Evolutionary conservation across 768 basidiomycete species (phyloP).

Genomic region (Auriscalpium microsporum): DNA sequence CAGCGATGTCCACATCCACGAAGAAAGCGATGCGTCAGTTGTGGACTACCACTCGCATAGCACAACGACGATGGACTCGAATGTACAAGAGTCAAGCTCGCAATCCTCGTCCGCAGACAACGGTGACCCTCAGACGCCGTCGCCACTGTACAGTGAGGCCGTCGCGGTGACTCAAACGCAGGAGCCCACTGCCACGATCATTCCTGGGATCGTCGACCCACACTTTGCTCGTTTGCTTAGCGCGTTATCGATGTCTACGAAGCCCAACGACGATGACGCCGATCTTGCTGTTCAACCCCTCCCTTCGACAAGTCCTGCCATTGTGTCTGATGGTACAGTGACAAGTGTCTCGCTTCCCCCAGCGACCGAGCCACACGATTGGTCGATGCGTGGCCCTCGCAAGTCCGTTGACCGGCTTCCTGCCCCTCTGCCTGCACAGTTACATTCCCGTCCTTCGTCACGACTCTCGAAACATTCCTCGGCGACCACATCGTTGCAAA

Average conservation of each 20-base stretch:
- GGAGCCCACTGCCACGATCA: conserved; percentile 20
- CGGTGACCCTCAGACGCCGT: conserved; percentile 54
- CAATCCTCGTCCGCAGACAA: conserved; percentile 56
- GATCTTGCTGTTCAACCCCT: not conserved
- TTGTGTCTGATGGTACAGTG: not conserved
- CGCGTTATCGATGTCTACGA: conserved; percentile 50
- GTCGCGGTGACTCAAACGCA: conserved; percentile 25
- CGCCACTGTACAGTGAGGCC: conserved; percentile 45
- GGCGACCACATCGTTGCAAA: not conserved
- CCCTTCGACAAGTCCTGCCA: not conserved
- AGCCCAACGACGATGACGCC: not conserved
- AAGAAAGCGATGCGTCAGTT: conserved; percentile 22
- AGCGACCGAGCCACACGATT: not conserved
- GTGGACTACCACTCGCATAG: conserved; percentile 12
- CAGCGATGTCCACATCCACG: conserved; percentile 14
- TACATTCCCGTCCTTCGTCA: not conserved
- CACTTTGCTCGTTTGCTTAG: conserved; percentile 63
- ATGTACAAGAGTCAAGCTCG: conserved; percentile 55
- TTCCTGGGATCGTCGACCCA: conserved; percentile 43
- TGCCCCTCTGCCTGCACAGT: not conserved
- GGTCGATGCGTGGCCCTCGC: not conserved
- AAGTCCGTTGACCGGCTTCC: not conserved
- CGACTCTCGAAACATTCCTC: not conserved
- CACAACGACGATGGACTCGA: conserved; percentile 24
- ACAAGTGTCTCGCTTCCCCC: not conserved